phyloP scores from a whole-genome alignment of 75 land plant species.

The Sequoiadendron giganteum region DNA sequence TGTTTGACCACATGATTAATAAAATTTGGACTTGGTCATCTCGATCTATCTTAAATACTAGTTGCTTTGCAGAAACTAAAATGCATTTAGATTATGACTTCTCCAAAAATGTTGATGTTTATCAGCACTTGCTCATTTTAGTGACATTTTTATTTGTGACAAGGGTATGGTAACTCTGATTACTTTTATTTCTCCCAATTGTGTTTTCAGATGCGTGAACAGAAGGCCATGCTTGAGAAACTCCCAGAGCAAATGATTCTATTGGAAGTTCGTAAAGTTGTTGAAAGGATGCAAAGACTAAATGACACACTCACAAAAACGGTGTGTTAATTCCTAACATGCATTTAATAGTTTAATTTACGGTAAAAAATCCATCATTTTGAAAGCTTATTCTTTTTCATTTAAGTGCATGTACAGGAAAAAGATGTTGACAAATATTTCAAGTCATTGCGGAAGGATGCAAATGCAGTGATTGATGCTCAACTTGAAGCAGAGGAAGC shows the following conservation, averaged over 20 bases:
- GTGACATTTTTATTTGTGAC: not conserved
- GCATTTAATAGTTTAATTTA: not conserved
- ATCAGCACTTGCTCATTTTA: not conserved
- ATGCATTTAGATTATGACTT: not conserved
- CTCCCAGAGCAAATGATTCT: slow-evolving; percentile 6
- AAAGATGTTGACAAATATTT: slow-evolving; percentile 9
- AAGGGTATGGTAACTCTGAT: not conserved
- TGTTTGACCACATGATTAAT: not conserved
- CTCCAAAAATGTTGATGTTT: not conserved
- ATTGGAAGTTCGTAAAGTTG: not conserved
- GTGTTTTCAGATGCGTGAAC: slow-evolving; percentile 6
- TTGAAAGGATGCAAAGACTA: slow-evolving; percentile 3
- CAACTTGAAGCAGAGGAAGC: slow-evolving; percentile 13
- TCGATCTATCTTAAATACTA: not conserved
- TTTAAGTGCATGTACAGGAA: slow-evolving; percentile 1
- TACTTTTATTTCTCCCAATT: not conserved
- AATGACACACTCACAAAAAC: slow-evolving; percentile 2
- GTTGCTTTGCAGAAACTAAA: not conserved
- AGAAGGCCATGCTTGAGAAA: not conserved
- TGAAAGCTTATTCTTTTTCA: not conserved
- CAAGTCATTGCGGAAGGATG: slow-evolving; percentile 3
- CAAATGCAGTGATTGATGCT: slow-evolving; percentile 1
- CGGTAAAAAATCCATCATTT: not conserved
- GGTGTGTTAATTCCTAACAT: not conserved
- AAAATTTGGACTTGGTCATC: not conserved